A percentile compares a stretch with the other conserved stretches of the same genome.
Evolutionary conservation across 306 rosid genomes (phyloP).

Genomic region (Alnus glutinosa): DNA sequence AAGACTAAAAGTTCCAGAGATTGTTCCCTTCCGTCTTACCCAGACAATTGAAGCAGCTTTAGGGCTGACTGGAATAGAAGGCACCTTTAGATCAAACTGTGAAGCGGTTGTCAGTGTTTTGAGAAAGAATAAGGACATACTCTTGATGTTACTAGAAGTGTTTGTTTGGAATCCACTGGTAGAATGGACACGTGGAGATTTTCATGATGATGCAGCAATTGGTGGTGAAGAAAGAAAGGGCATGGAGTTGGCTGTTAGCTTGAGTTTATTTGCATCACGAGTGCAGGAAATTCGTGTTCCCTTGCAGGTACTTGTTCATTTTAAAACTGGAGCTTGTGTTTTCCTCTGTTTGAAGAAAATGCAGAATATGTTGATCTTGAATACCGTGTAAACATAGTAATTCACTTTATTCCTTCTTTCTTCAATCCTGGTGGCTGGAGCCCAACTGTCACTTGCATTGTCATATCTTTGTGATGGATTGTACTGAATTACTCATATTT

Average conservation of each 20-base stretch:
- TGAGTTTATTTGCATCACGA: constrained; percentile 94
- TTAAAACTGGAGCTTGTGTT: constrained; percentile 11
- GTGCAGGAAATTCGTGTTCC: constrained; percentile 98
- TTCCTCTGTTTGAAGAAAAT: constrained; percentile 16
- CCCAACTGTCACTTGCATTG: not conserved
- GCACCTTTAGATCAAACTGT: constrained; percentile 92
- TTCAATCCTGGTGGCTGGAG: not conserved
- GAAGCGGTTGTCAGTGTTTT: constrained; percentile 75
- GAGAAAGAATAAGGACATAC: constrained; percentile 86
- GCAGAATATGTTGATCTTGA: constrained; percentile 7
- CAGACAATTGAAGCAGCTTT: constrained; percentile 91
- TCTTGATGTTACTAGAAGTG: constrained; percentile 86
- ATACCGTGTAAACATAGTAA: not conserved
- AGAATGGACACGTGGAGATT: constrained; percentile 98
- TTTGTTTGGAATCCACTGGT: constrained; percentile 97
- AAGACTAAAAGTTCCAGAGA: constrained; percentile 89
- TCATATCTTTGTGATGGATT: not conserved
- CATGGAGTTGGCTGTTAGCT: constrained; percentile 98
- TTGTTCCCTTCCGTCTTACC: constrained; percentile 97
- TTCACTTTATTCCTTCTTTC: not conserved
- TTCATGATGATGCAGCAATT: constrained; percentile 94
- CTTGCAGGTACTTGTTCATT: constrained; percentile 64
- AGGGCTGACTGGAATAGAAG: constrained; percentile 92
- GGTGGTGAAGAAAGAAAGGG: constrained; percentile 99
- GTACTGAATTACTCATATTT: constrained; percentile 2